A percentile compares a stretch with the other conserved stretches of the same genome.
phyloP scores from a whole-genome alignment of 73 alveolate genomes.

The Paraurostyla sp. region DNA sequence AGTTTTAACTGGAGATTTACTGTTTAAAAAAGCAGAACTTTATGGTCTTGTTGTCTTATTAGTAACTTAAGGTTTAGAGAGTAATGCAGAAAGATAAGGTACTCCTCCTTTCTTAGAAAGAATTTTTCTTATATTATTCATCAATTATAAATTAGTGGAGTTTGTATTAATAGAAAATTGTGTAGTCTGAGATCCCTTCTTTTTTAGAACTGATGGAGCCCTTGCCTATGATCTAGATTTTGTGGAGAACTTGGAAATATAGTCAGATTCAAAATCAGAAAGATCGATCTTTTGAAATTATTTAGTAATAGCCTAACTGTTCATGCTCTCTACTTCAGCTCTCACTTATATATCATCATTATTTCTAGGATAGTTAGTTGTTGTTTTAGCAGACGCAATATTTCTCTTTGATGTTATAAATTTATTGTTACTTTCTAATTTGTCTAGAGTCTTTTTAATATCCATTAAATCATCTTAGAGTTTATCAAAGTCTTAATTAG shows the following conservation, averaged over 20 bases:
- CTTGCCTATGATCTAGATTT: background rate
- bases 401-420: background rate
- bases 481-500: background rate
- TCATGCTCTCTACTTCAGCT: background rate
- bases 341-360: background rate
- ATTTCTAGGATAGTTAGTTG: background rate
- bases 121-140: background rate
- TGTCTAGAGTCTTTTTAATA: background rate
- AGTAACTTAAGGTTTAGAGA: background rate
- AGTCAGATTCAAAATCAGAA: conserved; percentile 5
- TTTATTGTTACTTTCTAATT: background rate
- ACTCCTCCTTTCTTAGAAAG: background rate
- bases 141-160: background rate
- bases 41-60: background rate
- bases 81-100: background rate
- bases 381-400: conserved; percentile 28
- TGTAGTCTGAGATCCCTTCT: background rate
- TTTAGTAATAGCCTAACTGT: background rate
- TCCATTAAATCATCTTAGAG: background rate
- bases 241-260: background rate
- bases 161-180: background rate
- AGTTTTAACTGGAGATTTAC: background rate
- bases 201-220: background rate
- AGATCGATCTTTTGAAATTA: background rate
- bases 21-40: background rate